phyloP scores from a whole-genome alignment of 129 eudicot species.

The Pittosporum tobira region DNA sequence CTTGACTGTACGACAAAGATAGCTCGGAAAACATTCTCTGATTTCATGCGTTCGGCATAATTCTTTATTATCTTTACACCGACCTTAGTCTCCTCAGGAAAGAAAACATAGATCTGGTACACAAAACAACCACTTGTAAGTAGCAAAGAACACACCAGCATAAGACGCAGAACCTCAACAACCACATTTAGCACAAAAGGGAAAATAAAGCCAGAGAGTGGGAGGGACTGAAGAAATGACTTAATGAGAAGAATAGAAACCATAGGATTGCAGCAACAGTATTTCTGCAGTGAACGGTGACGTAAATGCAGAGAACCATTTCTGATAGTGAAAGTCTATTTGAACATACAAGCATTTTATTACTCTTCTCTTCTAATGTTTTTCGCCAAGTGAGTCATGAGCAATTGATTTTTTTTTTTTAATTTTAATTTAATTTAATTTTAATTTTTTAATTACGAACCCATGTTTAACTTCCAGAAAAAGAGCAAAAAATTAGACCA shows the following conservation, averaged over 20 bases:
- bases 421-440: no score
- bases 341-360: neutral
- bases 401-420: no score
- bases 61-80: slow-evolving; percentile 81
- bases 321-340: neutral
- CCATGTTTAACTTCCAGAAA: no score
- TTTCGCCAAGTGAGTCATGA: no score
- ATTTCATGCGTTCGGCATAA: slow-evolving; percentile 71
- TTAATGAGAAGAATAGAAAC: neutral
- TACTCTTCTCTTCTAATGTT: neutral
- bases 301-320: neutral
- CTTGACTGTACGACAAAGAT: slow-evolving; percentile 80
- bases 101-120: slow-evolving; percentile 73
- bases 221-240: neutral
- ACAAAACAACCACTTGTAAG: neutral
- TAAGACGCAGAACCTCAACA: neutral
- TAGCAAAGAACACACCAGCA: neutral
- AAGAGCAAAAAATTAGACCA: no score
- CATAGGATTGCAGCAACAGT: neutral
- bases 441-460: no score
- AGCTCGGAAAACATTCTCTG: slow-evolving; percentile 70
- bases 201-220: neutral
- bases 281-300: neutral
- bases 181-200: neutral
- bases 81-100: slow-evolving; percentile 86